Evolutionary conservation across 2,329 filamentous ascomycete genomes (phyloP), one percentile per base, ranked within the genome.

Genomic region (Colletotrichum sp.): DNA sequence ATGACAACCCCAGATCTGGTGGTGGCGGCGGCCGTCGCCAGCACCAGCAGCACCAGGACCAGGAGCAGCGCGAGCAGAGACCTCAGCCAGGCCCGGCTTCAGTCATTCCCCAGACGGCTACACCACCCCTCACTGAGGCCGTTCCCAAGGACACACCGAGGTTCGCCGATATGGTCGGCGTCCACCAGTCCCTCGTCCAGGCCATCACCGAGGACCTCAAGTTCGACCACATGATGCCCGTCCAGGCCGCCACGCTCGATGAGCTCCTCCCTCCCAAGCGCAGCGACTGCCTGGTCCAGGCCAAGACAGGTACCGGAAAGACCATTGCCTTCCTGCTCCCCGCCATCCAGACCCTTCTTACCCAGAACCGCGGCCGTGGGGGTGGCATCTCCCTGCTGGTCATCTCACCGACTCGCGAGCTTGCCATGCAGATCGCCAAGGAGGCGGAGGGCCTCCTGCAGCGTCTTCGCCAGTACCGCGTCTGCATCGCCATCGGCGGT

Each of bases 241-340:
- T 91, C 3, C 89, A 91, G 82, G 87, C 89, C 18, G 87, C 89
- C 18, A 90, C 89, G 4, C 83, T 91, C 15, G 82, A 85, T 75
- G 84, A 87, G 68, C 85, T 90, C 71, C 85, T 90, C 13, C 85
- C 86, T n/a, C 85, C 86, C 1, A 84, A 84, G 67, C 84, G 85
- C 30, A 82, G 80, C 68, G 89, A 91, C 80, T 87, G 92, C 75
- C 87, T 98, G 75, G 95, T 95, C 8, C 95, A 97, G 84, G 95
- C 95, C 68, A 96, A 94, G 87, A 98, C 95, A 1, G 95, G 95
- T 79, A 98, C 95, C 1, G 95, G 95, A 80, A 98, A 98, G 86
- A 98, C 95, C 0, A 85, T 97, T 71, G 95, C 94, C 64, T 98
- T 98, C 86, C 88, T 98, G 44, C 87, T 97, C 5, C 95, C 95